These are phyloP conservation scores for Ciborinia camelliae DNA, from an alignment of 2,329 filamentous ascomycete species.

Conservation along the genomic window DNA sequence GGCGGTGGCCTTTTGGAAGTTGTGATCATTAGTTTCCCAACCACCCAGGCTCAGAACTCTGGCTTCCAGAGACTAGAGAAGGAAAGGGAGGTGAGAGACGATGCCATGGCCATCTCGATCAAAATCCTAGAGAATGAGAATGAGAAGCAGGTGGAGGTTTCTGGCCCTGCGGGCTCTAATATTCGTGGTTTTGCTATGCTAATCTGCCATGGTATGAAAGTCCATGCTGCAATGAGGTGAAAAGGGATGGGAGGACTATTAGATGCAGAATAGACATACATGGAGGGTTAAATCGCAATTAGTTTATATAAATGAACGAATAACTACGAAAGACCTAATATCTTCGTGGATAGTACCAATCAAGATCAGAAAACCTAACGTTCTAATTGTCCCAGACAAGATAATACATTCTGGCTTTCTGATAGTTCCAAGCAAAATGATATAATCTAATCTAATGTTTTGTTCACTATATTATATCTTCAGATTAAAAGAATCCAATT, in stretches of 20 bases:
- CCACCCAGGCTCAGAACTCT: neutral
- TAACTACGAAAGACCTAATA: neutral
- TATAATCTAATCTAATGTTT: too few relatives aligned
- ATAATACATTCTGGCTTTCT: too few relatives aligned
- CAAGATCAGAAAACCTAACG: neutral
- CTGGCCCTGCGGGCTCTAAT: slow-evolving; percentile 1
- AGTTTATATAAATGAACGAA: neutral
- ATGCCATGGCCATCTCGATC: too few relatives aligned
- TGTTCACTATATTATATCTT: too few relatives aligned
- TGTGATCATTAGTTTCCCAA: neutral
- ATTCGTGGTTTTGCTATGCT: neutral
- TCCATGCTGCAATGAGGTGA: neutral
- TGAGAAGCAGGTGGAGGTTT: neutral
- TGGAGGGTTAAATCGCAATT: neutral
- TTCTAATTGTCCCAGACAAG: neutral
- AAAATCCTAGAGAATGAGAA: neutral
- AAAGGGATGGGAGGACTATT: too few relatives aligned
- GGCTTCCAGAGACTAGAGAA: neutral
- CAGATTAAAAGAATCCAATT: too few relatives aligned
- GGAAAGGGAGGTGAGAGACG: neutral
- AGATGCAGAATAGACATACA: neutral
- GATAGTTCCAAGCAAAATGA: too few relatives aligned
- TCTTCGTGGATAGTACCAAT: neutral
- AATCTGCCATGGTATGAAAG: neutral
- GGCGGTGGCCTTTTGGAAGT: neutral